phyloP scores from a whole-genome alignment of 352 stramenopile genomes.

The Ophiocytium majus region DNA sequence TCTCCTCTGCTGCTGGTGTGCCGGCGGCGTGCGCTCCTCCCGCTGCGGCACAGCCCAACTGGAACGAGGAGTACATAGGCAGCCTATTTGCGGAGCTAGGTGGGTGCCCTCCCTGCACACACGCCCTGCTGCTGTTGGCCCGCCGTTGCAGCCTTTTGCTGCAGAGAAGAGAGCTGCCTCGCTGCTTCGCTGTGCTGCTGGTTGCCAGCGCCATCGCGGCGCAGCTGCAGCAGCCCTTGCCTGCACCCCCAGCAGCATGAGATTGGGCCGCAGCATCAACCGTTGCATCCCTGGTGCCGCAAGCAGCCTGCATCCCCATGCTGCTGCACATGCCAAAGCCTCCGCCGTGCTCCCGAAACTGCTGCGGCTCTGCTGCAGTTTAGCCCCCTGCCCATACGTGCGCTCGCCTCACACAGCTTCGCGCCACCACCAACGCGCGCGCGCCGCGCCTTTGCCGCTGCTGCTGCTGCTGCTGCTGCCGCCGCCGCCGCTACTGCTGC shows the following conservation, averaged over 20 bases:
- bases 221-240: not conserved
- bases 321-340: too few species aligned
- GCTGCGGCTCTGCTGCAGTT: not conserved
- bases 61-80: conserved; percentile 78
- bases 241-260: conserved; percentile 8
- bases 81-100: conserved; percentile 72
- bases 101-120: too few species aligned
- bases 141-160: too few species aligned
- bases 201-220: not conserved
- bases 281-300: too few species aligned
- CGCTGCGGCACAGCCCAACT: conserved; percentile 77
- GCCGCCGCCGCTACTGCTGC: not conserved
- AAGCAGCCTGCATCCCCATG: too few species aligned
- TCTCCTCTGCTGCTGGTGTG: too few species aligned
- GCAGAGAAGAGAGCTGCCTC: too few species aligned
- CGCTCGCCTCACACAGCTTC: conserved; percentile 14
- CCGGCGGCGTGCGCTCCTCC: too few species aligned
- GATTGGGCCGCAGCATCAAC: conserved; percentile 4
- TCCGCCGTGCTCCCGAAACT: conserved; percentile 6
- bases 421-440: not conserved
- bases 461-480: not conserved
- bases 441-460: not conserved
- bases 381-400: conserved; percentile 11
- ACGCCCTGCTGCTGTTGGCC: too few species aligned
- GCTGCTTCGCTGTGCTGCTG: conserved; percentile 17